Evolutionary conservation across 2,329 filamentous ascomycete genomes (phyloP), one percentile per base, ranked within the genome.

Genomic region (Colletotrichum phormii): DNA sequence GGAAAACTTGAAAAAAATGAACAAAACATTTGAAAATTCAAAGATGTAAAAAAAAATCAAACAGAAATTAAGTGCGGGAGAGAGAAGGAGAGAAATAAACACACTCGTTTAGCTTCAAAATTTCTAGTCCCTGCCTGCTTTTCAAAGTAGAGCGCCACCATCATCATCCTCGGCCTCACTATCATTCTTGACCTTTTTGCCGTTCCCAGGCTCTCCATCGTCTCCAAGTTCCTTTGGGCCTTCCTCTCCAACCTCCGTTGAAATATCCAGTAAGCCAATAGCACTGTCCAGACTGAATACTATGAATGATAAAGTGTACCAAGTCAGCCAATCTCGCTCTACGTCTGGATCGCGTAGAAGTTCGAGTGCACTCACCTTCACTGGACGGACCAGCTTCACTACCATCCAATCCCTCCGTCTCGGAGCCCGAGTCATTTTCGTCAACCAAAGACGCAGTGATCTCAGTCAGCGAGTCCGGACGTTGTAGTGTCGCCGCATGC

Each of bases 381-480:
- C 42, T 46, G 8, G 18, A 46, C 3, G 42, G 7, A 4, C 42
- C 37, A 1, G 37, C 9, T 6, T 33, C 15, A 11, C 12, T 31
- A 11, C 8, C 46, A 9, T 11, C n/a, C 8, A 33, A n/a, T 13
- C 9, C 31, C 26, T 68, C 66, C 0, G 18, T 26, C 5, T 54
- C 59, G 0, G 58, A 64, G 13, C 37, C 55, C 2, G 1, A 5
- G 13, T 65, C 42, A 8, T 22, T 29, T 1, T 15, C 42, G 5
- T n/a, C 54, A n/a, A 18, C 29, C 31, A 18, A 2, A 4, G 22
- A 26, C 2, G 63, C 26, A 1, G 68, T 67, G 1, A 71, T 55
- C 57, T 61, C 46, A 8, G 55, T 61, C 5, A 71, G 5, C 6
- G 68, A 67, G 4, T 71, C 63, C 1, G 49, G 68, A n/a, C 51